Evolutionary conservation across 2,329 filamentous ascomycete species (phyloP), one percentile per base, ranked within the genome.

Genomic region (Stromatinia cepivora): DNA sequence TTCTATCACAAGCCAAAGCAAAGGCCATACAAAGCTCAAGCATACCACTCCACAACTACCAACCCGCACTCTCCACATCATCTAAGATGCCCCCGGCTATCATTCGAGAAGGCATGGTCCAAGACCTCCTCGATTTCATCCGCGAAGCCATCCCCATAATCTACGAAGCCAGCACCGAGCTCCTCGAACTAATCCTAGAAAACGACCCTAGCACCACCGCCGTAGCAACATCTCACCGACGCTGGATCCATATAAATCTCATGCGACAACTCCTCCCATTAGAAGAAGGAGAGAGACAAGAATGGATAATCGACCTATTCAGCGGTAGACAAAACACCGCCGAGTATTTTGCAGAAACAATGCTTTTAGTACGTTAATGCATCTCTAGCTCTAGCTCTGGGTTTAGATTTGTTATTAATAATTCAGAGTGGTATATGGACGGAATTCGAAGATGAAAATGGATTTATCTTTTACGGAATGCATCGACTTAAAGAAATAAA

Each of bases 101-200:
- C 2, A 17, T 50, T 36, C 28, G 4, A 20, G 31, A 63, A 17
- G 31, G 22, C 45, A 62, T 48, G 31, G 20, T 63, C 25, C 45
- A 63, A 63, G 45, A 63, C 25, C 45, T 63, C 6, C 28, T 63
- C 22, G 31, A 63, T 63, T 50, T 50, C 10, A 50, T 63, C 8
- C 31, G 45, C 2, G 59, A 63, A 11, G 45, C 4, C 3, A 22
- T 63, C 25, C 59, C 28, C 17, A n/a, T n/a, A 25, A 15, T n/a
- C 11, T 25, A 25, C 22, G 31, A 36, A n/a, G 59, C 59, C 34
- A 63, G 10, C 31, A 31, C 36, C 10, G 59, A 63, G 9, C 20
- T 63, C 13, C 17, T 63, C 22, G 4, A 34, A 63, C n/a, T 63
- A 9, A 20, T 63, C 8, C 20, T 63, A 0, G 45, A 63, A 50